Conservation (phyloP, 2,329 filamentous ascomycete genomes). For the Sporothrix pseudoabietina region DNA sequence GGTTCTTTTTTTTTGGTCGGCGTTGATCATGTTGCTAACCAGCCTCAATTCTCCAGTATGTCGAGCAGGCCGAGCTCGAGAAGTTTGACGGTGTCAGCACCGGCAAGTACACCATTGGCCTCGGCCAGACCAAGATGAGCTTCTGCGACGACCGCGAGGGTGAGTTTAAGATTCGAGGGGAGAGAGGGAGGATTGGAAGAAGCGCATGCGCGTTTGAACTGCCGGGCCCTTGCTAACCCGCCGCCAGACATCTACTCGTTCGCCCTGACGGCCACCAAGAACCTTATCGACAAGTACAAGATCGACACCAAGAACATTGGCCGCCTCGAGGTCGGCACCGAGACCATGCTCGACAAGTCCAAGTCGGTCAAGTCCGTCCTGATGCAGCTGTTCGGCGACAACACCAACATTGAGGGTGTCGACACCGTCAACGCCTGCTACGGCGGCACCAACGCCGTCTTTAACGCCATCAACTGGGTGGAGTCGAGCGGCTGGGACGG, state of each 20-base stretch:
- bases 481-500: constrained; percentile 88
- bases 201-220: not conserved
- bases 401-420: constrained; percentile 81
- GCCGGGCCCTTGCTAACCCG: not conserved
- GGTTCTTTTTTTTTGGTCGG: not conserved
- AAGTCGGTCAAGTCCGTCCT: constrained; percentile 88
- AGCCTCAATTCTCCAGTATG: constrained; percentile 59
- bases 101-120: constrained; percentile 88
- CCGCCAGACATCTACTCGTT: constrained; percentile 81
- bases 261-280: constrained; percentile 74
- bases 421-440: constrained; percentile 87
- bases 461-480: constrained; percentile 83
- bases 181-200: no score
- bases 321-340: constrained; percentile 80
- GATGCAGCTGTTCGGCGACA: constrained; percentile 83
- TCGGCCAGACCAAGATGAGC: constrained; percentile 89
- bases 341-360: constrained; percentile 85
- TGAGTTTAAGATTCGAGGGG: constrained; percentile 45
- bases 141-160: constrained; percentile 90
- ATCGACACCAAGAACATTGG: constrained; percentile 78
- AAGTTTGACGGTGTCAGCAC: constrained; percentile 81
- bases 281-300: constrained; percentile 79
- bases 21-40: not conserved
- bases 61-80: constrained; percentile 80
- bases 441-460: constrained; percentile 79